Evolutionary conservation across 1,284 basidiomycete genomes (phyloP), one percentile per base, ranked within the genome.

Genomic region (Exobasidium rhododendri): DNA sequence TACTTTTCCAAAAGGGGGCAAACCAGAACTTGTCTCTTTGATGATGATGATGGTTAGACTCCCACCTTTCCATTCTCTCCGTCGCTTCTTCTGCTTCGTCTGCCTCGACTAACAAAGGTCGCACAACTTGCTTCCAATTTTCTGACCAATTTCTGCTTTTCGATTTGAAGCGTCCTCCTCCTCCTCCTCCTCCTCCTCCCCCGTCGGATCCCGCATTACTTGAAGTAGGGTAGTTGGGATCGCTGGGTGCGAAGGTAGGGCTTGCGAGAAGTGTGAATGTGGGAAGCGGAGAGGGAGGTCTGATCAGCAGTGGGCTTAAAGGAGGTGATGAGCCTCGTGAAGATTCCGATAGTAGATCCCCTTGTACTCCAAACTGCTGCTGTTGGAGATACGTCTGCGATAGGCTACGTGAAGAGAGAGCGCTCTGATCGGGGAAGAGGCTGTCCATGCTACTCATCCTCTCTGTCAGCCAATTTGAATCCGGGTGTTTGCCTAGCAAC

Each of bases 61-160:
- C 35, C 35, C 35, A 40, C 17, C 17, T 40, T 40, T 40, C 35
- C 35, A 40, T 4, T 55, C 32, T 55, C 29, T 26, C 4, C 35
- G 31, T 31, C 52, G 6, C 29, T 35, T 43, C 59, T 20, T 61
- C 59, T 44, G 56, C 54, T 5, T 40, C 58, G n/a, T 63, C 62
- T 14, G 51, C 55, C 14, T 54, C 45, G n/a, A 53, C 20, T 28
- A 75, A 32, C 0, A 68, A 46, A 1, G 74, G 74, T 30, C 71
- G 65, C 45, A 75, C 68, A 11, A 70, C 65, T 4, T 51, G 51
- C 28, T 73, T 69, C 74, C 74, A 75, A 32, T 74, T 75, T 0
- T 65, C 66, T 2, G 61, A 44, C 74, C 74, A 75, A 0, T 70
- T 72, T 26, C 47, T n/a, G 14, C 13, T 50, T 26, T 50, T 50